phyloP scores from a whole-genome alignment of 768 basidiomycete species.

The Naganishia onofrii region DNA sequence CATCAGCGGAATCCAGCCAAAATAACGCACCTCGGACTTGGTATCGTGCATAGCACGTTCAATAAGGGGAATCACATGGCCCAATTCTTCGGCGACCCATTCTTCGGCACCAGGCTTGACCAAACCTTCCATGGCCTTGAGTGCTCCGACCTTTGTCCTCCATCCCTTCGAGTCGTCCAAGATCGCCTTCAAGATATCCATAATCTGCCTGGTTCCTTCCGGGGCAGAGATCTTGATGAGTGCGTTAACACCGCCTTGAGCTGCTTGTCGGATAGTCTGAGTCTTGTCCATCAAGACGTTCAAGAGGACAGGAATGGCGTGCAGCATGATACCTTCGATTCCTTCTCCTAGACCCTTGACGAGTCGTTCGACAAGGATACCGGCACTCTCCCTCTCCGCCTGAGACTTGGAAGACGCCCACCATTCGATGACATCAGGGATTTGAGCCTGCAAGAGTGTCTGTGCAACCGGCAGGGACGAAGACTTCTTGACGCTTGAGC shows the following conservation, averaged over 20 bases:
- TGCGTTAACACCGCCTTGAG: conserved; percentile 74
- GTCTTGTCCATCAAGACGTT: conserved; percentile 90
- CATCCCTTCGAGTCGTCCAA: conserved; percentile 79
- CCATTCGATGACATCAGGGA: conserved; percentile 42
- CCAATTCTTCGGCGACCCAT: conserved; percentile 81
- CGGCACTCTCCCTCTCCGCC: conserved; percentile 51
- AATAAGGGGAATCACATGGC: conserved; percentile 74
- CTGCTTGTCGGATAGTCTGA: conserved; percentile 79
- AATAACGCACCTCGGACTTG: conserved; percentile 72
- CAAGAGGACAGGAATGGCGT: conserved; percentile 67
- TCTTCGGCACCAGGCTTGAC: conserved; percentile 57
- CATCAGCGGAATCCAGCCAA: neutral
- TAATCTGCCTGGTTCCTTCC: conserved; percentile 66
- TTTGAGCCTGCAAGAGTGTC: conserved; percentile 39
- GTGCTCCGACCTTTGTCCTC: conserved; percentile 87
- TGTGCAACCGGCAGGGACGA: conserved; percentile 33
- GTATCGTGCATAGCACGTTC: conserved; percentile 94
- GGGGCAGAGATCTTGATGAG: conserved; percentile 81
- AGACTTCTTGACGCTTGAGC: conserved; percentile 45
- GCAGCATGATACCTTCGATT: conserved; percentile 69
- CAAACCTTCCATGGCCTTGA: conserved; percentile 78
- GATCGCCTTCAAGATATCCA: conserved; percentile 62
- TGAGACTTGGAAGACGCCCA: conserved; percentile 46
- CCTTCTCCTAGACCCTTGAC: conserved; percentile 56
- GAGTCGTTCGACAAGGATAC: conserved; percentile 50